Evolutionary conservation across 1,284 basidiomycete species (phyloP).

Genomic region (Fomitopsis schrenkii): DNA sequence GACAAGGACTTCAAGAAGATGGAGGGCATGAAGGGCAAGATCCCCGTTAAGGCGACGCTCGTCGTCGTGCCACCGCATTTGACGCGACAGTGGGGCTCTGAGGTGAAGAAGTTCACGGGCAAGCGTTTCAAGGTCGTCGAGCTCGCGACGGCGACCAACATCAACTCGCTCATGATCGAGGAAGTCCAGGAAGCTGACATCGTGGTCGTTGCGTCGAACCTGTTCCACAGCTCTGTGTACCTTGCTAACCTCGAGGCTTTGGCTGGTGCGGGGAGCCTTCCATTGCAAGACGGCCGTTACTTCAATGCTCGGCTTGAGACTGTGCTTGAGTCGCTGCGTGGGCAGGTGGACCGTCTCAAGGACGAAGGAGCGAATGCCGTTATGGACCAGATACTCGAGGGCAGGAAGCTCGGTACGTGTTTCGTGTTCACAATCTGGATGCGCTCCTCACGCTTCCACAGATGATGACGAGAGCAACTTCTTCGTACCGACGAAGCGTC

Average conservation of each 20-base stretch:
- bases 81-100: slow-evolving; percentile 86
- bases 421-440: neutral
- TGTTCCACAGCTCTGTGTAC: slow-evolving; percentile 79
- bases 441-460: slow-evolving; percentile 15
- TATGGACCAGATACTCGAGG: slow-evolving; percentile 56
- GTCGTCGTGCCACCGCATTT: slow-evolving; percentile 89
- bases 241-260: slow-evolving; percentile 72
- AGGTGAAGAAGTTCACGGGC: slow-evolving; percentile 79
- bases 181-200: slow-evolving; percentile 82
- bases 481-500: slow-evolving; percentile 57
- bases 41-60: slow-evolving; percentile 75
- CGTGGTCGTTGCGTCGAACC: slow-evolving; percentile 81
- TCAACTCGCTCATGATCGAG: slow-evolving; percentile 76
- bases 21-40: slow-evolving; percentile 57
- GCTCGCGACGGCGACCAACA: slow-evolving; percentile 67
- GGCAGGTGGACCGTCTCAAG: slow-evolving; percentile 66
- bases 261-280: slow-evolving; percentile 62
- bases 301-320: slow-evolving; percentile 78
- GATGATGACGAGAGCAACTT: slow-evolving; percentile 43
- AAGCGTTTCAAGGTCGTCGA: slow-evolving; percentile 65
- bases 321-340: slow-evolving; percentile 51
- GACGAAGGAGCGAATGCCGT: slow-evolving; percentile 59
- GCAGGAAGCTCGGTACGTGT: slow-evolving; percentile 51
- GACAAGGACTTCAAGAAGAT: slow-evolving; percentile 48
- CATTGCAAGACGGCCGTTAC: slow-evolving; percentile 75